Conservation (phyloP, 1,139 yeast genomes). For the Yamadazyma sp. region DNA sequence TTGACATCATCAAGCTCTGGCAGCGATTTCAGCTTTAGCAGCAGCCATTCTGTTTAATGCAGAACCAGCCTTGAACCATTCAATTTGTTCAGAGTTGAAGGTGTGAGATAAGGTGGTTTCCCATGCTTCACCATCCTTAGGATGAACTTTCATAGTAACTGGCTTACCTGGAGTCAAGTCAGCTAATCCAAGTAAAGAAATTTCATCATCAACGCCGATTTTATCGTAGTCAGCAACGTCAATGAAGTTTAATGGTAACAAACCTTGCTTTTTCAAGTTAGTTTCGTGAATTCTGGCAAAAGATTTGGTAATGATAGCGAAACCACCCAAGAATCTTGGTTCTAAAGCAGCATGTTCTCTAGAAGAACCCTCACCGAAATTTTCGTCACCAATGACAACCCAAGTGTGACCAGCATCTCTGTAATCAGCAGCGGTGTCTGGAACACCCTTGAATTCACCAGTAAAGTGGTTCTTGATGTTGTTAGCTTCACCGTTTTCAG, state of each 20-base stretch:
- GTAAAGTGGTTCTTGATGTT: constrained; percentile 85
- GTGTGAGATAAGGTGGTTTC: constrained; percentile 91
- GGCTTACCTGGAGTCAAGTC: constrained; percentile 92
- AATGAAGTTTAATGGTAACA: constrained; percentile 90
- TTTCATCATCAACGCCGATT: constrained; percentile 86
- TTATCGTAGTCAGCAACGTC: constrained; percentile 90
- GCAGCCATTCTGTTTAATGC: constrained; percentile 98
- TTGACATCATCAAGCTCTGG: background rate
- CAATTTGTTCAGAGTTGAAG: constrained; percentile 93
- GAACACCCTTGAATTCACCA: constrained; percentile 92
- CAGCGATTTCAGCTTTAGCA: constrained; percentile 10
- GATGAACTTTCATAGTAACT: constrained; percentile 84
- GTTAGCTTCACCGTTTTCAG: constrained; percentile 96
- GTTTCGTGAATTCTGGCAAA: constrained; percentile 88
- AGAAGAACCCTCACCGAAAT: constrained; percentile 99
- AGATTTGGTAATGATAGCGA: constrained; percentile 94
- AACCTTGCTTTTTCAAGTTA: constrained; percentile 53
- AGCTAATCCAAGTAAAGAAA: constrained; percentile 83
- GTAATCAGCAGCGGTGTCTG: constrained; percentile 93
- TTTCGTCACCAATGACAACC: constrained; percentile 99
- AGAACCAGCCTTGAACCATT: constrained; percentile 99
- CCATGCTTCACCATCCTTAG: constrained; percentile 84
- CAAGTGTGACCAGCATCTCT: constrained; percentile 89
- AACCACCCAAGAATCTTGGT: constrained; percentile 99
- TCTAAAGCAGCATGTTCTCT: constrained; percentile 99